Evolutionary conservation across 2,329 filamentous ascomycete species (phyloP), one percentile per base, ranked within the genome.

Genomic region (Gliomastix tumulicola): DNA sequence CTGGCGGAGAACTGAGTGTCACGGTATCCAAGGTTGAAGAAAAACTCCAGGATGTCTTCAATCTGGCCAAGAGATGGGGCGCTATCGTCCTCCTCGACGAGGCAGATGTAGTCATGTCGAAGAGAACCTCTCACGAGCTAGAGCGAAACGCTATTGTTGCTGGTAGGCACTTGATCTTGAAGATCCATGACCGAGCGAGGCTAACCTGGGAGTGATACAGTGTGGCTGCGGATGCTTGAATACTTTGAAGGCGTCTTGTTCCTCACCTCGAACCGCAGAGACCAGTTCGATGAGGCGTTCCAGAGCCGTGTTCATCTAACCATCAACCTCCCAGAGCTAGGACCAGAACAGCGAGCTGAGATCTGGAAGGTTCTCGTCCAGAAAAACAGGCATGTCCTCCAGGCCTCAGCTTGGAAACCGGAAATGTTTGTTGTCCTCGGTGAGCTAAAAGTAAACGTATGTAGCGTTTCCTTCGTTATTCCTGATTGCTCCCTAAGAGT

Each of bases 1-100:
- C 68, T 0, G 71, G 66, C 10, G 68, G 69, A 32, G 66, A 71
- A 38, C 56, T 68, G 0, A 62, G 65, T 13, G 47, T 62, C 13
- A 60, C 57, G 0, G 59, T 66, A 0, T 43, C 51, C 4, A 55
- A 62, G 2, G 61, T 70, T 3, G 66, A 70, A 46, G 40, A 39
- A 0, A 55, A 50, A 1, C 51, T 69, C 2, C 58, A 55, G 42
- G 56, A 65, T 3, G 59, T 68, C 7, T 69, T 69, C 49, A 54
- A 56, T 2, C 53, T 63, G 0, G 63, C 64, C 0, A 50, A 62
- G 30, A 39, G 57, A 1, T 66, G 60, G 60, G 54, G 57, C 13
- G 58, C 53, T 22, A 53, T 63, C 7, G 41, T 62, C 6, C 43
- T 62, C 3, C 49, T 64, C 0, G 60, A 63, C 6, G 56, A 61